Conservation (phyloP, 495 filamentous ascomycete species). For the Usnea hakonensis region DNA sequence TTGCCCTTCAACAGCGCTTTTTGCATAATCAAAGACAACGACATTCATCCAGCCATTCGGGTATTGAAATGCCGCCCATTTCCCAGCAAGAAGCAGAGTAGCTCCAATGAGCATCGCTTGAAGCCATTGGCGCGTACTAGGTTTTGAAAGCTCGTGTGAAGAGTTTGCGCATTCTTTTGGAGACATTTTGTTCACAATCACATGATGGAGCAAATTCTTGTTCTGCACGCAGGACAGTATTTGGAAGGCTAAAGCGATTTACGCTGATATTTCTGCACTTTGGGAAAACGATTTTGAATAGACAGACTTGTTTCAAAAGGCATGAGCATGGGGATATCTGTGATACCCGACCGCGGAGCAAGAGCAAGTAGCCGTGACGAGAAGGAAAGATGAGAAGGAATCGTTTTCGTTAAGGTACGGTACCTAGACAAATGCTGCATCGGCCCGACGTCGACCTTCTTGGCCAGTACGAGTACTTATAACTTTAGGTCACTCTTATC, state of each 20-base stretch:
- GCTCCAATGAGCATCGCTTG: not conserved
- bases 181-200: not conserved
- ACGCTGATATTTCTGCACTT: not conserved
- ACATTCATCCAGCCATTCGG: not conserved
- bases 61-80: not conserved
- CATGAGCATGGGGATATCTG: no score
- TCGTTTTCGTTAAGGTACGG: no score
- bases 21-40: not conserved
- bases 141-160: not conserved
- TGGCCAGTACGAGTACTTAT: no score
- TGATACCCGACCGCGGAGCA: no score
- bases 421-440: no score
- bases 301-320: no score
- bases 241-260: not conserved
- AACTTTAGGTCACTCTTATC: no score
- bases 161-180: not conserved
- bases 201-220: not conserved
- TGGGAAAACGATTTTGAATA: no score
- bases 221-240: not conserved
- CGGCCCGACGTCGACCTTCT: no score
- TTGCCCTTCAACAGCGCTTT: not conserved
- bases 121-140: not conserved
- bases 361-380: no score
- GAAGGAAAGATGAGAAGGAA: no score
- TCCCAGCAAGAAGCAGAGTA: not conserved